Percentiles rank a stretch among this genome's conserved stretches.
phyloP scores from a whole-genome alignment of 2,329 filamentous ascomycete genomes.

The Biscogniauxia marginata region DNA sequence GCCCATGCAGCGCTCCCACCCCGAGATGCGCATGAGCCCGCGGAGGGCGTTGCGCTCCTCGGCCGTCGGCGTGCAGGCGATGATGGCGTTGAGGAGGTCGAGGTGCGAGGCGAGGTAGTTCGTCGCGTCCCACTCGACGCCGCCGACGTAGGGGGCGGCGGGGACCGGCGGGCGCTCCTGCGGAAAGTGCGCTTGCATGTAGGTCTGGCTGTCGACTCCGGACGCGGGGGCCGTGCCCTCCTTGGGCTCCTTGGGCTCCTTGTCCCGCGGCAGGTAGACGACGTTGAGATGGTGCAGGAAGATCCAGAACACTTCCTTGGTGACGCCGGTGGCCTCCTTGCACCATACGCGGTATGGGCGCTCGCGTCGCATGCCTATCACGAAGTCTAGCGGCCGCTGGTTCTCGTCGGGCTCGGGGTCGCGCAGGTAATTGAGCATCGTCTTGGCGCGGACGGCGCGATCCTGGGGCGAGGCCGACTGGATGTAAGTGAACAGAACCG shows the following conservation, averaged over 20 bases:
- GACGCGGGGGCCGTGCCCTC: slow-evolving; percentile 35
- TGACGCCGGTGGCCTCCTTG: slow-evolving; percentile 88
- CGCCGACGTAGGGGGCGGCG: slow-evolving; percentile 92
- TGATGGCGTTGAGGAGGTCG: slow-evolving; percentile 86
- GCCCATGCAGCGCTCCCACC: slow-evolving; percentile 89
- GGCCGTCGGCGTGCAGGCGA: slow-evolving; percentile 72
- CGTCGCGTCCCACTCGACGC: slow-evolving; percentile 97
- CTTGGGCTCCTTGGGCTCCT: slow-evolving; percentile 34
- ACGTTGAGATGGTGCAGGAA: slow-evolving; percentile 94
- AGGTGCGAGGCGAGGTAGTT: slow-evolving; percentile 93
- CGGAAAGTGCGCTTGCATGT: slow-evolving; percentile 75
- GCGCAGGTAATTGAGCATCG: slow-evolving; percentile 75
- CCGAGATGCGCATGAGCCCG: slow-evolving; percentile 74
- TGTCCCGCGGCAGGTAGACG: slow-evolving; percentile 61
- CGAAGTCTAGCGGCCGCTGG: slow-evolving; percentile 77
- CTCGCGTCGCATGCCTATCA: slow-evolving; percentile 82
- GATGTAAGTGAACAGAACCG: slow-evolving; percentile 85
- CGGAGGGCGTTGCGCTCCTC: slow-evolving; percentile 75
- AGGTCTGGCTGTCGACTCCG: slow-evolving; percentile 51
- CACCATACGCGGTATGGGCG: slow-evolving; percentile 92
- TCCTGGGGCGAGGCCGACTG: slow-evolving; percentile 62
- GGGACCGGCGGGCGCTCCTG: slow-evolving; percentile 84
- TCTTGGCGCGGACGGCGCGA: slow-evolving; percentile 65
- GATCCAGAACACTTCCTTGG: slow-evolving; percentile 99
- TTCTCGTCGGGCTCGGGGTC: slow-evolving; percentile 77